phyloP scores from a whole-genome alignment of 2,329 filamentous ascomycete species.

The Thermoascus crustaceus region DNA sequence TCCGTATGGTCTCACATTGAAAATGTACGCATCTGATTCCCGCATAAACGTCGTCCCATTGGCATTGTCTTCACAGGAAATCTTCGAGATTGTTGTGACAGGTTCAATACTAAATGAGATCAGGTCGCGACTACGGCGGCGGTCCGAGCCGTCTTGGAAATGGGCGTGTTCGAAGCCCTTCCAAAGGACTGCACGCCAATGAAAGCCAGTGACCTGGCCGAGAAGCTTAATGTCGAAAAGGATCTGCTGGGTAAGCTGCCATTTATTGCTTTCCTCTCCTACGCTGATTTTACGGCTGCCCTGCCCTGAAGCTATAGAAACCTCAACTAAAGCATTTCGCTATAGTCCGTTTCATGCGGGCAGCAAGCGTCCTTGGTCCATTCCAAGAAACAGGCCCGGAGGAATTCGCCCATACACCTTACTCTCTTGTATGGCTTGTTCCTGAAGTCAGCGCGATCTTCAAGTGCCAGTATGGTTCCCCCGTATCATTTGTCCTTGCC shows the following conservation, averaged over 20 bases:
- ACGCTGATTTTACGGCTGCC: too few species aligned
- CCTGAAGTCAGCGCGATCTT: constrained; percentile 10
- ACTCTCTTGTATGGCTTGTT: constrained; percentile 12
- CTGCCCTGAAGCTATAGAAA: too few species aligned
- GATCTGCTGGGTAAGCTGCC: background rate
- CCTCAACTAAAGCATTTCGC: too few species aligned
- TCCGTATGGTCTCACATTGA: constrained; percentile 14
- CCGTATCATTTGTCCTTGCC: too few species aligned
- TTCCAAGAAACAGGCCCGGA: constrained; percentile 13
- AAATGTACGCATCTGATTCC: constrained; percentile 8
- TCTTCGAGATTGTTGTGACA: too few species aligned
- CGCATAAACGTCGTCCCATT: too few species aligned
- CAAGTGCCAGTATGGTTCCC: constrained; percentile 7
- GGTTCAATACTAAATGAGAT: constrained; percentile 9
- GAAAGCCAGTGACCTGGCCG: constrained; percentile 4
- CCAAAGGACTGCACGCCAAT: constrained; percentile 9
- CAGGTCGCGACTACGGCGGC: constrained; percentile 8
- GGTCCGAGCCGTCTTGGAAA: constrained; percentile 10
- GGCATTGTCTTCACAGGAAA: too few species aligned
- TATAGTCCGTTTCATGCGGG: constrained; percentile 16
- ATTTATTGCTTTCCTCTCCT: background rate
- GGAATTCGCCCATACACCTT: constrained; percentile 14
- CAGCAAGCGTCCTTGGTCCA: constrained; percentile 11
- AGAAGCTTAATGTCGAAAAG: background rate
- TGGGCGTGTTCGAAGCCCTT: constrained; percentile 12